Conservation (phyloP, 2,329 filamentous ascomycete species). For the Mycosphaerella arachidis region DNA sequence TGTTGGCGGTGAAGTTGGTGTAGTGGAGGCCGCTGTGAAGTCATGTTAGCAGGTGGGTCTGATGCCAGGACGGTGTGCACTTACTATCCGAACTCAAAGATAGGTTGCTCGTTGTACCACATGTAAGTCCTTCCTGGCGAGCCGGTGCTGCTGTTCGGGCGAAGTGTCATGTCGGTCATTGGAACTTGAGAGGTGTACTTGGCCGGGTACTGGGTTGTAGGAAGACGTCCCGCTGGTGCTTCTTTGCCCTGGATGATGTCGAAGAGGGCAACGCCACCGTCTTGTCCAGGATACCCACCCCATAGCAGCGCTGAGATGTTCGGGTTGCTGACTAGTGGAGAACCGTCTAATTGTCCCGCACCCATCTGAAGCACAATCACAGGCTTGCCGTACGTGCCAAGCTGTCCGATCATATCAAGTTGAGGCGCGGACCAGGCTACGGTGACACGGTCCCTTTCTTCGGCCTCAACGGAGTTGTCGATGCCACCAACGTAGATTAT, state of each 20-base stretch:
- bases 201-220: constrained; percentile 53
- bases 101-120: constrained; percentile 51
- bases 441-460: constrained; percentile 48
- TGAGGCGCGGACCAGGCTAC: constrained; percentile 53
- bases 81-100: constrained; percentile 50
- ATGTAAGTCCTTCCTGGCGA: constrained; percentile 55
- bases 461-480: constrained; percentile 50
- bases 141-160: constrained; percentile 38
- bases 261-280: constrained; percentile 53
- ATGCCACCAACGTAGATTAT: constrained; percentile 55
- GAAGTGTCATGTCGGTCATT: constrained; percentile 55
- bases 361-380: constrained; percentile 52
- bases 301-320: constrained; percentile 53
- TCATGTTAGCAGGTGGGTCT: too few relatives aligned
- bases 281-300: constrained; percentile 58
- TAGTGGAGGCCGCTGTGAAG: constrained; percentile 49
- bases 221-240: constrained; percentile 52
- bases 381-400: constrained; percentile 47
- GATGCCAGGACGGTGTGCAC: too few relatives aligned
- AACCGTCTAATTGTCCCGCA: constrained; percentile 49
- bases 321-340: constrained; percentile 44
- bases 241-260: constrained; percentile 50
- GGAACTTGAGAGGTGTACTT: constrained; percentile 48
- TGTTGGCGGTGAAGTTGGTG: constrained; percentile 46
- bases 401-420: constrained; percentile 47